Evolutionary conservation across 345 rosid genomes (phyloP).

Genomic region (Citrus australasica): DNA sequence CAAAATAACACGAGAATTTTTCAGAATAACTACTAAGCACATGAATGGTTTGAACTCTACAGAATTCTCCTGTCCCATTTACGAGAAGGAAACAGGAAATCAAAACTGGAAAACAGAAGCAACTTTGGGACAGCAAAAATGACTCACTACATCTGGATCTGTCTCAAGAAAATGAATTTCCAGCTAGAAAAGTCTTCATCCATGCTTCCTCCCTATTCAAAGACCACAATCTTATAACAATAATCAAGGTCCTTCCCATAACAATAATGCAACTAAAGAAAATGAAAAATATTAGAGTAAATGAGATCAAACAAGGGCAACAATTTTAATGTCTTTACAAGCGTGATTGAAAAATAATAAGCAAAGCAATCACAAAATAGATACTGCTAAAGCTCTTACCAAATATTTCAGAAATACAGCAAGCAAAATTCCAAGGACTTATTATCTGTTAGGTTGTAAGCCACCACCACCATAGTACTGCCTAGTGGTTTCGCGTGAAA

Average conservation of each 20-base stretch:
- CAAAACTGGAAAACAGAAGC: background rate
- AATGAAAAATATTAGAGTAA: background rate
- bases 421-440: background rate
- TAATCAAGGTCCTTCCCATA: background rate
- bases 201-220: background rate
- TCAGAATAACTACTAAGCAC: background rate
- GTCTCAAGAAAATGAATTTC: background rate
- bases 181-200: background rate
- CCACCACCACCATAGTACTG: slow-evolving; percentile 87
- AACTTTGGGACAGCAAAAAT: background rate
- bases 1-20: background rate
- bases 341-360: background rate
- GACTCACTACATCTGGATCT: background rate
- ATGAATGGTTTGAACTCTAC: background rate
- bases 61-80: background rate
- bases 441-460: slow-evolving; percentile 61
- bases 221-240: background rate
- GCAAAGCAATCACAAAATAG: background rate
- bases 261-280: background rate
- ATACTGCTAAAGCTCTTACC: background rate
- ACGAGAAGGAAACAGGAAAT: background rate
- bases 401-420: background rate
- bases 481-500: slow-evolving; percentile 76
- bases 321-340: background rate
- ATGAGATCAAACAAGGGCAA: background rate